phyloP scores from a whole-genome alignment of 495 filamentous ascomycete genomes.

The Trichoderma erinaceum region DNA sequence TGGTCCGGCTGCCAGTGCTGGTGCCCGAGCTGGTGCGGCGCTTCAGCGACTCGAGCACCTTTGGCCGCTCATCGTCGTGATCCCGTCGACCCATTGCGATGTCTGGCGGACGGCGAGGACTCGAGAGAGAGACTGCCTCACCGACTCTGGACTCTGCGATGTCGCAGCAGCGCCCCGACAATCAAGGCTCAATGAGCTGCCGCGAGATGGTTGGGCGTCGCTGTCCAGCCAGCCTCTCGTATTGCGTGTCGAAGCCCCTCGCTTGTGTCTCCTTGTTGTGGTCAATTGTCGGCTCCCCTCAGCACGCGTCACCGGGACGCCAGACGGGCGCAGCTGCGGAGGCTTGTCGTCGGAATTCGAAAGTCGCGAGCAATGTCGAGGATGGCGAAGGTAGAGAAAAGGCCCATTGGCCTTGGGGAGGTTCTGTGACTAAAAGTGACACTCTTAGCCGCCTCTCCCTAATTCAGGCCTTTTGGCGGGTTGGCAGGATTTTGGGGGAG shows the following conservation, averaged over 20 bases:
- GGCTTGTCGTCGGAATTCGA: neutral
- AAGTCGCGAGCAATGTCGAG: neutral
- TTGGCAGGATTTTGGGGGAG: neutral
- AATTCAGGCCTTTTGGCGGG: neutral
- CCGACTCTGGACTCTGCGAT: neutral
- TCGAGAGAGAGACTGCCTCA: neutral
- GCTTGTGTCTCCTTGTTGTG: neutral
- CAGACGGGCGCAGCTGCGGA: neutral
- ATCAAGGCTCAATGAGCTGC: neutral
- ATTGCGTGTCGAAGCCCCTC: neutral
- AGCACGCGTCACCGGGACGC: slow-evolving; percentile 11
- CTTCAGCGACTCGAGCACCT: neutral
- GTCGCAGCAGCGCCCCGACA: neutral
- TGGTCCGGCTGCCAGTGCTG: neutral
- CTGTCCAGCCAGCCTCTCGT: neutral
- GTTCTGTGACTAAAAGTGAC: no score
- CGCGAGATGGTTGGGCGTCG: neutral
- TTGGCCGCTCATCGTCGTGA: neutral
- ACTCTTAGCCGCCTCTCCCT: neutral
- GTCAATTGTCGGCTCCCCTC: slow-evolving; percentile 6
- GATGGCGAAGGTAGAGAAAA: neutral
- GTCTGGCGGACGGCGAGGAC: neutral
- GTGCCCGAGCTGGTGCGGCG: slow-evolving; percentile 7
- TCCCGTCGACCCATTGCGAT: slow-evolving; percentile 6
- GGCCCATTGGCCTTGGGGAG: neutral